A percentile compares a stretch with the other conserved stretches of the same genome.
phyloP scores from a whole-genome alignment of 257 asterid genomes.

The Salvia splendens region DNA sequence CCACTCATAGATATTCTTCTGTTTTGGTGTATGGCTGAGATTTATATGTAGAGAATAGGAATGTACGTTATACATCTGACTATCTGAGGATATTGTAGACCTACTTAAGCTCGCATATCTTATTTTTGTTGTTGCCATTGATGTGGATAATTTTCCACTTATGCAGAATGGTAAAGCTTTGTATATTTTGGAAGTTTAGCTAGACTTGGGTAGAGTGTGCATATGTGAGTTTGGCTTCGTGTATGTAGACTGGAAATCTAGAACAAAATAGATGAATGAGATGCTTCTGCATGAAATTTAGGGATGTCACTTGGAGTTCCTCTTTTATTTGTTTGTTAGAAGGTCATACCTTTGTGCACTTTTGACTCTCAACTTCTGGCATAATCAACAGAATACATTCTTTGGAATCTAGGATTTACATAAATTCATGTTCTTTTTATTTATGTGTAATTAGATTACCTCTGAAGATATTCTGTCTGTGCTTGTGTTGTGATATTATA shows the following conservation, averaged over 20 bases:
- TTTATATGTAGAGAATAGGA: constrained; percentile 11
- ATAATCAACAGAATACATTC: background rate
- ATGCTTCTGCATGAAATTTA: constrained; percentile 8
- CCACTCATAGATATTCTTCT: background rate
- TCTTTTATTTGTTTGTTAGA: background rate
- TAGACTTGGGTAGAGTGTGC: background rate
- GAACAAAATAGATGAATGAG: background rate
- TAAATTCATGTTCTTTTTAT: background rate
- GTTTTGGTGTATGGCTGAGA: constrained; percentile 21
- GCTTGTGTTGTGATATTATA: background rate
- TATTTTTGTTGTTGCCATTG: background rate
- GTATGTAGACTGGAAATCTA: too few species aligned
- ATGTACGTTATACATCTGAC: too few species aligned
- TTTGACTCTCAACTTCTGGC: background rate
- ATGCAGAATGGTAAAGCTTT: constrained; percentile 14
- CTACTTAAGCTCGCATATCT: background rate
- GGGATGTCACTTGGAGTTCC: constrained; percentile 3
- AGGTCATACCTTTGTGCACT: background rate
- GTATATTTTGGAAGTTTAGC: background rate
- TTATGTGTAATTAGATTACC: background rate
- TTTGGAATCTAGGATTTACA: background rate
- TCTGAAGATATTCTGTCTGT: background rate
- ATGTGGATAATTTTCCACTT: background rate
- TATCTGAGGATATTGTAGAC: background rate
- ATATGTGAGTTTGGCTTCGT: too few species aligned